phyloP scores from a whole-genome alignment of 306 rosid genomes.

The Bauhinia variegata region DNA sequence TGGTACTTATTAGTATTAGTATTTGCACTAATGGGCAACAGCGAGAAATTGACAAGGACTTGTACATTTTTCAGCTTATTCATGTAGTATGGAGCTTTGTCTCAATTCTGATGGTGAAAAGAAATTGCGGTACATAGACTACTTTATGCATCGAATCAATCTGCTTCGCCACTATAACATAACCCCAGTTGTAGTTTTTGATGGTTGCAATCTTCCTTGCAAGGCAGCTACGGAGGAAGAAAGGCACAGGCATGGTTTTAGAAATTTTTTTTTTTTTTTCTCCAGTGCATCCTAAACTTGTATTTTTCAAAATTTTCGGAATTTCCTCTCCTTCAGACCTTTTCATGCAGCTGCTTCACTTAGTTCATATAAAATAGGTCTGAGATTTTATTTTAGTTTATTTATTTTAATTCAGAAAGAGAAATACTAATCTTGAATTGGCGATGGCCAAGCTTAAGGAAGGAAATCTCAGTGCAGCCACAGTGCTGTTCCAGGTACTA shows the following conservation, averaged over 20 bases:
- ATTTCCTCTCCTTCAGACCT: background rate
- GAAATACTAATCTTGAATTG: slow-evolving; percentile 60
- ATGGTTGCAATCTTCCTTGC: slow-evolving; percentile 57
- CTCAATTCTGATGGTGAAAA: slow-evolving; percentile 61
- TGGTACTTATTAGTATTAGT: too few species aligned
- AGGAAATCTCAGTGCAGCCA: slow-evolving; percentile 76
- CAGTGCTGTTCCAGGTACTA: slow-evolving; percentile 80
- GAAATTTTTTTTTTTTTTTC: too few species aligned
- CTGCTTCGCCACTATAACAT: slow-evolving; percentile 55
- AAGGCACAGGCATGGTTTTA: slow-evolving; percentile 46
- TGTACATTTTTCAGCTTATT: slow-evolving; percentile 69
- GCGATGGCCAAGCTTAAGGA: slow-evolving; percentile 80
- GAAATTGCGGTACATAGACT: slow-evolving; percentile 73
- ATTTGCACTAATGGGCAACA: background rate
- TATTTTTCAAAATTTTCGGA: background rate
- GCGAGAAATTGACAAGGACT: slow-evolving; percentile 10
- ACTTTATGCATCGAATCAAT: slow-evolving; percentile 71
- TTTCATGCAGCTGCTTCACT: background rate
- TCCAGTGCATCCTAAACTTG: too few species aligned
- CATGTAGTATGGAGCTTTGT: slow-evolving; percentile 94
- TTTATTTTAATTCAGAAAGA: slow-evolving; percentile 50
- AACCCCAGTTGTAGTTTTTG: slow-evolving; percentile 61
- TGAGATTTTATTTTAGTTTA: background rate
- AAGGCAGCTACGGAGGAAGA: slow-evolving; percentile 54
- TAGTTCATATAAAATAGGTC: too few species aligned